Conservation (phyloP, 2,329 filamentous ascomycete genomes). For the Dactylellina sp. region DNA sequence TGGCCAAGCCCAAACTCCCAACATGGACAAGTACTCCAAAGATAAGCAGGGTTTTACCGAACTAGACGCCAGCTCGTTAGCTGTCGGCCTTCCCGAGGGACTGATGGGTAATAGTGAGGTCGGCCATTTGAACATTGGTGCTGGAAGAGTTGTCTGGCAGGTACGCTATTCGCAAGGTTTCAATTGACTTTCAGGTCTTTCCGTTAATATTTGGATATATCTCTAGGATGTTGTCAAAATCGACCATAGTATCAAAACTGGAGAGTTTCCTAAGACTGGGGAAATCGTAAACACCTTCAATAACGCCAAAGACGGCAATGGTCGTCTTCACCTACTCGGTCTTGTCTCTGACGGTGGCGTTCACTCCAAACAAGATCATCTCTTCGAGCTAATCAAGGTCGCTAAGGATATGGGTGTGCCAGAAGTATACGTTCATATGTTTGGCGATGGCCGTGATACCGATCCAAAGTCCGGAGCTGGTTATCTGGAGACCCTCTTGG, state of each 20-base stretch:
- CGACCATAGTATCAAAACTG: slow-evolving; percentile 89
- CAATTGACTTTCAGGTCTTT: neutral
- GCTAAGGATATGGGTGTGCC: slow-evolving; percentile 89
- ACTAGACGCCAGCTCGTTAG: slow-evolving; percentile 94
- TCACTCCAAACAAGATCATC: slow-evolving; percentile 93
- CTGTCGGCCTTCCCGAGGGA: slow-evolving; percentile 93
- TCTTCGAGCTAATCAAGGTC: slow-evolving; percentile 86
- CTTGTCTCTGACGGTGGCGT: slow-evolving; percentile 96
- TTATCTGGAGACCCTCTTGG: slow-evolving; percentile 87
- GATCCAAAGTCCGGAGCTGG: slow-evolving; percentile 92
- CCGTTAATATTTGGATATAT: slow-evolving; percentile 1
- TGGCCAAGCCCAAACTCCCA: slow-evolving; percentile 88
- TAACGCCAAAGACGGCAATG: slow-evolving; percentile 85
- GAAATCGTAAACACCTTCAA: slow-evolving; percentile 83
- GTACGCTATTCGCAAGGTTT: slow-evolving; percentile 64
- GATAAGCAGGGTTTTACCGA: slow-evolving; percentile 86
- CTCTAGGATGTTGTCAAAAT: slow-evolving; percentile 82
- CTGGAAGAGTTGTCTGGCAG: slow-evolving; percentile 97
- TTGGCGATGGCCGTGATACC: slow-evolving; percentile 96
- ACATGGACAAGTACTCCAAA: slow-evolving; percentile 92
- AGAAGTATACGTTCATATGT: slow-evolving; percentile 98
- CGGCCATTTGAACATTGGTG: slow-evolving; percentile 97
- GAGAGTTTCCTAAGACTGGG: slow-evolving; percentile 78
- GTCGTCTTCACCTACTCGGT: slow-evolving; percentile 89
- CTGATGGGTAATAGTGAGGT: slow-evolving; percentile 99